phyloP scores from a whole-genome alignment of 768 basidiomycete species.

The Gloeopeniophorella convolvens region DNA sequence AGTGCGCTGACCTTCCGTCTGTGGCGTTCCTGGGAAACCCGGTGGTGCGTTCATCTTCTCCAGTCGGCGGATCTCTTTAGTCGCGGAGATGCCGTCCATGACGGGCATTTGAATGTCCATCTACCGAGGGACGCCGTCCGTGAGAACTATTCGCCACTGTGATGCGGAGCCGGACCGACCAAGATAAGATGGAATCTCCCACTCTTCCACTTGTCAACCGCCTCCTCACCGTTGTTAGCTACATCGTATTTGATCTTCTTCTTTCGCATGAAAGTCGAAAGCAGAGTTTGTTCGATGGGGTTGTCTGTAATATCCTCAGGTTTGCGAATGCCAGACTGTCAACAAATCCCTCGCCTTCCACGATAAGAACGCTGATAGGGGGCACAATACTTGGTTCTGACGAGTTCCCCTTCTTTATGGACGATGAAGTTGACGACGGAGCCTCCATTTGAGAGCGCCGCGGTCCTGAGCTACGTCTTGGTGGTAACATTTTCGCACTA shows the following conservation, averaged over 20 bases:
- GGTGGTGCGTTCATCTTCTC: conserved; percentile 64
- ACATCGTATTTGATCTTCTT: conserved; percentile 94
- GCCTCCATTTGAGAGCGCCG: conserved; percentile 29
- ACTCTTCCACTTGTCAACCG: conserved; percentile 89
- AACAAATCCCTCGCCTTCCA: conserved; percentile 66
- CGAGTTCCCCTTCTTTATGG: conserved; percentile 43
- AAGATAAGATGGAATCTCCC: conserved; percentile 94
- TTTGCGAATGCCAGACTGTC: neutral
- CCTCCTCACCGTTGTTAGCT: conserved; percentile 92
- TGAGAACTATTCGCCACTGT: neutral
- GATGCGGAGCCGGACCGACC: conserved; percentile 42
- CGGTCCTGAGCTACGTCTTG: conserved; percentile 28
- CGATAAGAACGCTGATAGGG: conserved; percentile 96
- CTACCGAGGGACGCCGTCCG: conserved; percentile 37
- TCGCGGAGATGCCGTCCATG: conserved; percentile 97
- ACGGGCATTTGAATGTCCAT: conserved; percentile 99
- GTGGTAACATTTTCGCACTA: conserved; percentile 23
- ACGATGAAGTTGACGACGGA: conserved; percentile 25
- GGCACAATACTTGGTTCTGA: conserved; percentile 76
- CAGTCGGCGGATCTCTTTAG: conserved; percentile 86
- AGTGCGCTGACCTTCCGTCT: conserved; percentile 46
- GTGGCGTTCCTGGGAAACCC: conserved; percentile 64
- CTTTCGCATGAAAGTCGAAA: conserved; percentile 95
- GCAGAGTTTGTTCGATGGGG: conserved; percentile 95
- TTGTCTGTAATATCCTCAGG: conserved; percentile 57